Conservation (phyloP, 164 flowering plant species). For the Kingdonia uniflora region DNA sequence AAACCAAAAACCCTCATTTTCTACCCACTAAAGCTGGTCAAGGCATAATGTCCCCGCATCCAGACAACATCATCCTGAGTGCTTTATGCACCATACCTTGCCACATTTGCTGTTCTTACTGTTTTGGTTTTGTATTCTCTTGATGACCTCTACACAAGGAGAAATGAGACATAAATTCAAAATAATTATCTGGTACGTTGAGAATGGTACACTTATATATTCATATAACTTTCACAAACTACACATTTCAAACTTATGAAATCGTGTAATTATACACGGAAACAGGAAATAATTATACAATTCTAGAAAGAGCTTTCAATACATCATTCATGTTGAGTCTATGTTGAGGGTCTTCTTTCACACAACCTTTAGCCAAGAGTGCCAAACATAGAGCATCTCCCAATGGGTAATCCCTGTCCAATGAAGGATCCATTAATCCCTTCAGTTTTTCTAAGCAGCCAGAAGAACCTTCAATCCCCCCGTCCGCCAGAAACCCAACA, state of each 20-base stretch:
- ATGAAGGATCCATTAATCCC: constrained; percentile 41
- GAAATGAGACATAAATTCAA: no score
- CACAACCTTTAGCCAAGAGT: constrained; percentile 42
- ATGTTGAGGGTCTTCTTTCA: constrained; percentile 42
- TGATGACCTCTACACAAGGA: no score
- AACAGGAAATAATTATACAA: constrained; percentile 8
- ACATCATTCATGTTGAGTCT: constrained; percentile 50
- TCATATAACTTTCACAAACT: constrained; percentile 3
- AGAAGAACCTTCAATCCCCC: constrained; percentile 20
- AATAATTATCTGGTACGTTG: no score
- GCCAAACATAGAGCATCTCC: constrained; percentile 38
- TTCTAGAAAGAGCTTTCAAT: constrained; percentile 40
- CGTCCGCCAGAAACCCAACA: constrained; percentile 21
- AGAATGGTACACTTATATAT: no score
- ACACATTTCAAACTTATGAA: not conserved
- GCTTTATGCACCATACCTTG: no score
- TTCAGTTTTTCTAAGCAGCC: constrained; percentile 38
- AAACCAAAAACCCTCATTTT: no score
- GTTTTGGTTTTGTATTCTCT: no score
- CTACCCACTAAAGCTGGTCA: no score
- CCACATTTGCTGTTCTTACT: no score
- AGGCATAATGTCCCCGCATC: no score
- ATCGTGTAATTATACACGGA: not conserved
- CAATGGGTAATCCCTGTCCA: constrained; percentile 32
- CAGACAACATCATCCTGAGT: no score